Conservation (phyloP, 495 filamentous ascomycete genomes). For the Massariosphaeria phaeospora region DNA sequence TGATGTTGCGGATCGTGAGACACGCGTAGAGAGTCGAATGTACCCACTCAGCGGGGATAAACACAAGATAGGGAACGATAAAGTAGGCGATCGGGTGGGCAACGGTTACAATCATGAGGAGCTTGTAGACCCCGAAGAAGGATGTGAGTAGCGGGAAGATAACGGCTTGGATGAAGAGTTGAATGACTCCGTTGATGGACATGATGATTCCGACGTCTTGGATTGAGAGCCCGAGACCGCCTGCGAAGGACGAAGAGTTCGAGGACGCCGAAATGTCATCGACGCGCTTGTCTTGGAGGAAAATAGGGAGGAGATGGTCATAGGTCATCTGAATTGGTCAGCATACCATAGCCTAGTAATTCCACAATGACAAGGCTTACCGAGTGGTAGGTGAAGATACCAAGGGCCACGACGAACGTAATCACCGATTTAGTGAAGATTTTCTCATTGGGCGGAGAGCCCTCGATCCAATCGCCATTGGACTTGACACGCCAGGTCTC, state of each 20-base stretch:
- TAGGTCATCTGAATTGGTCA: conserved; percentile 59
- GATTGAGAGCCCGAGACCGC: conserved; percentile 68
- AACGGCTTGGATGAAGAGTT: conserved; percentile 70
- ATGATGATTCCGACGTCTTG: conserved; percentile 72
- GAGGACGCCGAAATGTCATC: conserved; percentile 32
- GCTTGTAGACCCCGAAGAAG: conserved; percentile 65
- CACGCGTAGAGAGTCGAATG: conserved; percentile 70
- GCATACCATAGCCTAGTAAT: not conserved
- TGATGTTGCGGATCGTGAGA: conserved; percentile 65
- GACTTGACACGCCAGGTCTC: conserved; percentile 47
- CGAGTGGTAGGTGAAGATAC: conserved; percentile 80
- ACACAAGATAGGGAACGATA: conserved; percentile 64
- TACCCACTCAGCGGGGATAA: conserved; percentile 54
- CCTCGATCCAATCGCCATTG: conserved; percentile 40
- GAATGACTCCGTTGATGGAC: conserved; percentile 73
- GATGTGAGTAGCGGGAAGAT: conserved; percentile 69
- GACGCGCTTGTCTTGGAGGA: conserved; percentile 64
- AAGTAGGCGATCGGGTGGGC: conserved; percentile 73
- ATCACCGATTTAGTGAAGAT: conserved; percentile 62
- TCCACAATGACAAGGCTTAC: conserved; percentile 8
- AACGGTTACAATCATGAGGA: conserved; percentile 67
- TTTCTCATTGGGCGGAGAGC: conserved; percentile 35
- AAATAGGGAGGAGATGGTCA: conserved; percentile 78
- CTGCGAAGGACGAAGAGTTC: conserved; percentile 50
- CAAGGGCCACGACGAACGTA: conserved; percentile 65